Conservation (phyloP, 73 alveolate genomes). For the Paramecium octaurelia region DNA sequence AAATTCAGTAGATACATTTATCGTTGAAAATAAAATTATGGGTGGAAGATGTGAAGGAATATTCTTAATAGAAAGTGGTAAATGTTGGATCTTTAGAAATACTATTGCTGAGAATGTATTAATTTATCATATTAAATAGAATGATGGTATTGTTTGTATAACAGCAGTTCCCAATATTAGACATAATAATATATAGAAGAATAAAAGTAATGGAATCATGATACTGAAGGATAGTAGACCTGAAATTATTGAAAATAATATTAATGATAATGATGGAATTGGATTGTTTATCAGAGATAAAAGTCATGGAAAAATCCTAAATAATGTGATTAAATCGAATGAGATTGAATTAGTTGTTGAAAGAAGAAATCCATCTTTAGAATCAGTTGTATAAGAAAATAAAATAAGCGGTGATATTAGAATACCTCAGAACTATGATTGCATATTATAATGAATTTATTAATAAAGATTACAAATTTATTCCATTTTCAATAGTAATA, state of each 20-base stretch:
- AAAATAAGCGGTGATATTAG: conserved; percentile 49
- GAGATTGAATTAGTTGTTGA: conserved; percentile 58
- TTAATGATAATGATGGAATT: conserved; percentile 58
- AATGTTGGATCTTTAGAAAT: conserved; percentile 83
- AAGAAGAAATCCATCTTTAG: neutral
- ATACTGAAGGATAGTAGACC: conserved; percentile 59
- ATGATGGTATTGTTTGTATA: conserved; percentile 61
- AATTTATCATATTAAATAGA: neutral
- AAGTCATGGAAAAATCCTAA: conserved; percentile 45
- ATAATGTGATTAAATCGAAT: conserved; percentile 22
- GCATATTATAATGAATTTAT: conserved; percentile 33
- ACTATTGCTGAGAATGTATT: conserved; percentile 80
- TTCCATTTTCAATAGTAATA: too few relatives aligned
- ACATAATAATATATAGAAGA: neutral
- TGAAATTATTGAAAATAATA: neutral
- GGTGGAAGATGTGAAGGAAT: conserved; percentile 96
- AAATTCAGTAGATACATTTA: conserved; percentile 81
- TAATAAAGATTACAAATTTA: too few relatives aligned
- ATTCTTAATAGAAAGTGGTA: conserved; percentile 86
- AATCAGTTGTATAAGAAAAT: conserved; percentile 26
- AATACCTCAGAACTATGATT: conserved; percentile 37
- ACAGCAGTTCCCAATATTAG: conserved; percentile 49
- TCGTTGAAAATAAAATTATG: conserved; percentile 79
- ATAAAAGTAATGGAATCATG: conserved; percentile 62
- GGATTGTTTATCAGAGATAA: conserved; percentile 59